Conservation (phyloP, 192 early-diverging fungal species). For the Linnemannia exigua region DNA sequence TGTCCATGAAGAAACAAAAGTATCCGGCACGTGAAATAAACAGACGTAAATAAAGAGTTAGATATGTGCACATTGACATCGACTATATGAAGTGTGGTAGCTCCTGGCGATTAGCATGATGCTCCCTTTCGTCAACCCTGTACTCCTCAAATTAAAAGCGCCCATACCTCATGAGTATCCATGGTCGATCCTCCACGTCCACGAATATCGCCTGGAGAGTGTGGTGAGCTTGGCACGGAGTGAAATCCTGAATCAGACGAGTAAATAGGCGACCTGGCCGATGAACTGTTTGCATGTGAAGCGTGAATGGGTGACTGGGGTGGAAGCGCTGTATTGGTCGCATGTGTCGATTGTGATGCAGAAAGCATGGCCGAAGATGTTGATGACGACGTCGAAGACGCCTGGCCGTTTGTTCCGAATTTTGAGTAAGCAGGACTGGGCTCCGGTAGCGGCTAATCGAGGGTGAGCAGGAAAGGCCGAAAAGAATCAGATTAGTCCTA, state of each 20-base stretch:
- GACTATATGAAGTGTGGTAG: neutral
- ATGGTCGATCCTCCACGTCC: slow-evolving; percentile 18
- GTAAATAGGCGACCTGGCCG: slow-evolving; percentile 30
- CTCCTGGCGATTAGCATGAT: neutral
- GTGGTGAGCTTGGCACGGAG: slow-evolving; percentile 51
- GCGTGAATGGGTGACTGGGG: slow-evolving; percentile 50
- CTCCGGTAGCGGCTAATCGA: slow-evolving; percentile 45
- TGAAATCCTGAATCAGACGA: slow-evolving; percentile 54
- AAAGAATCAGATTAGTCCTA: neutral
- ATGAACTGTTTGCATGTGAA: slow-evolving; percentile 11
- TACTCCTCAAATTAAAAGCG: neutral
- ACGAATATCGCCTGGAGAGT: slow-evolving; percentile 47
- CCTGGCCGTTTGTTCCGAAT: slow-evolving; percentile 18
- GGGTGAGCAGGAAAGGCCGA: neutral
- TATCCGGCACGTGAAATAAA: neutral
- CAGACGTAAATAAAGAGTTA: neutral
- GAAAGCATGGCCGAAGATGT: slow-evolving; percentile 36
- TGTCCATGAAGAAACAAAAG: neutral
- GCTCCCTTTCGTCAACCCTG: neutral
- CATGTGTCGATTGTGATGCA: slow-evolving; percentile 26
- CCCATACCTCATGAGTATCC: slow-evolving; percentile 35
- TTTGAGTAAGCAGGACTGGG: slow-evolving; percentile 50
- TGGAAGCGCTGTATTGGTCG: neutral
- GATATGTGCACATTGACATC: neutral
- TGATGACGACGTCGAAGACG: slow-evolving; percentile 24